phyloP scores from a whole-genome alignment of 768 basidiomycete species.

The Leccinum barrowsii region DNA sequence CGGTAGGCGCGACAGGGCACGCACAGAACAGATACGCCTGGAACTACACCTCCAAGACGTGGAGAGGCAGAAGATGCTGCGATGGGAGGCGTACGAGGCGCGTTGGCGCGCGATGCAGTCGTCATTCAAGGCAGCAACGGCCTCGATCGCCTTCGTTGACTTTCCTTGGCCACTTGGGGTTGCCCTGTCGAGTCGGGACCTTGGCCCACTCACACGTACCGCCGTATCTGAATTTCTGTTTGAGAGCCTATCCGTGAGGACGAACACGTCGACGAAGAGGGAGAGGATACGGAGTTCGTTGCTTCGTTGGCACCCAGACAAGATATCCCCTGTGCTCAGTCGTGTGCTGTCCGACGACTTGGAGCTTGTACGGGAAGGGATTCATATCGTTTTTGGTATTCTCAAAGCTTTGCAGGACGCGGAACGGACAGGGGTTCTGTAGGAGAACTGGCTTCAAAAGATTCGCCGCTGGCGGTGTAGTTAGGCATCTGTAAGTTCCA shows the following conservation, averaged over 20 bases:
- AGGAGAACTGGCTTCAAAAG: neutral
- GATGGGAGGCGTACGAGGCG: constrained; percentile 54
- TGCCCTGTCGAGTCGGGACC: constrained; percentile 12
- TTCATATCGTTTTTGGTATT: constrained; percentile 40
- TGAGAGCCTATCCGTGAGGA: constrained; percentile 40
- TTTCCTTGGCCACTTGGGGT: constrained; percentile 60
- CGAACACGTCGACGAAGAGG: constrained; percentile 40
- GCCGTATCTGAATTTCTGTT: constrained; percentile 51
- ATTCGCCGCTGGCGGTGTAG: constrained; percentile 10
- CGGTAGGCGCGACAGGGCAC: constrained; percentile 47
- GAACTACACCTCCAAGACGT: constrained; percentile 45
- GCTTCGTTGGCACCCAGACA: constrained; percentile 69
- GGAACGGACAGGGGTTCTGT: constrained; percentile 23
- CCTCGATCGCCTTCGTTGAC: constrained; percentile 41
- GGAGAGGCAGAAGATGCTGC: constrained; percentile 35
- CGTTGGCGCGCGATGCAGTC: constrained; percentile 44
- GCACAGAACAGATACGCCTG: constrained; percentile 45
- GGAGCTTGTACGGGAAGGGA: constrained; percentile 43
- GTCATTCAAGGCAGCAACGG: constrained; percentile 13
- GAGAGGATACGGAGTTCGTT: constrained; percentile 58
- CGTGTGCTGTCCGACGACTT: constrained; percentile 44
- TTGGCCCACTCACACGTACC: constrained; percentile 35
- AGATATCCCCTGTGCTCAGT: constrained; percentile 43
- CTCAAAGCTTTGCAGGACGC: constrained; percentile 34
- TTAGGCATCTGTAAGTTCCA: neutral